phyloP scores from a whole-genome alignment of 441 rosid genomes.

The Flueggea neowawraea region DNA sequence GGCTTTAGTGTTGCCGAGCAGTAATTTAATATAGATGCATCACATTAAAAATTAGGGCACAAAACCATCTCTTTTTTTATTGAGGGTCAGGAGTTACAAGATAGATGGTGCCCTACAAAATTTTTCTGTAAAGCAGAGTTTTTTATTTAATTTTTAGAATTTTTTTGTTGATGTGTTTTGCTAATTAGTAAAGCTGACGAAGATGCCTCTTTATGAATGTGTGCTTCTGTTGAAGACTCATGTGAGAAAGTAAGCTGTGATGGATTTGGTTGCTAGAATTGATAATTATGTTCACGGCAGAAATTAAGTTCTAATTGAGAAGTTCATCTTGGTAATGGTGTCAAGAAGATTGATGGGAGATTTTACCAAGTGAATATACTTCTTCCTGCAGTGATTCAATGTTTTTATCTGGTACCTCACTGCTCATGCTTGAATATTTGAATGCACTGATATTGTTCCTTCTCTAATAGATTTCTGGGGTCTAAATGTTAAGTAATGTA shows the following conservation, averaged over 20 bases:
- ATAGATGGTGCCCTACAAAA: constrained; percentile 54
- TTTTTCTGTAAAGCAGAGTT: neutral
- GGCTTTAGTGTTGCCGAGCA: constrained; percentile 57
- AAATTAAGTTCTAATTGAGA: constrained; percentile 73
- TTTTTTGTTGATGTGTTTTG: neutral
- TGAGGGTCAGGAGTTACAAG: constrained; percentile 50
- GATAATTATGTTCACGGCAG: constrained; percentile 65
- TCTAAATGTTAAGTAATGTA: too few species aligned
- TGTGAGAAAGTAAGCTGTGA: constrained; percentile 39
- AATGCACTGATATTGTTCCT: too few species aligned
- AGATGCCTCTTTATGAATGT: constrained; percentile 95
- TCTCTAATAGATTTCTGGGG: too few species aligned
- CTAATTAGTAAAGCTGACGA: neutral
- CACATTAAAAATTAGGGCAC: constrained; percentile 36
- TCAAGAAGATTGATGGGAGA: constrained; percentile 77
- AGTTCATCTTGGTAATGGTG: too few species aligned
- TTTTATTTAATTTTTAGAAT: too few species aligned
- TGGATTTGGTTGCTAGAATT: constrained; percentile 59
- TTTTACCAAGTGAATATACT: constrained; percentile 43
- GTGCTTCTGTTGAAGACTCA: constrained; percentile 80
- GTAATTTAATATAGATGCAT: constrained; percentile 81
- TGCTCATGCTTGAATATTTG: too few species aligned
- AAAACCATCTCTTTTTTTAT: constrained; percentile 74
- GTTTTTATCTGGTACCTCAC: neutral
- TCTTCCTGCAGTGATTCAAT: neutral